Base-by-base conservation (phyloP, 2,329 filamentous ascomycete species). In the Epichloe sylvatica region DNA sequence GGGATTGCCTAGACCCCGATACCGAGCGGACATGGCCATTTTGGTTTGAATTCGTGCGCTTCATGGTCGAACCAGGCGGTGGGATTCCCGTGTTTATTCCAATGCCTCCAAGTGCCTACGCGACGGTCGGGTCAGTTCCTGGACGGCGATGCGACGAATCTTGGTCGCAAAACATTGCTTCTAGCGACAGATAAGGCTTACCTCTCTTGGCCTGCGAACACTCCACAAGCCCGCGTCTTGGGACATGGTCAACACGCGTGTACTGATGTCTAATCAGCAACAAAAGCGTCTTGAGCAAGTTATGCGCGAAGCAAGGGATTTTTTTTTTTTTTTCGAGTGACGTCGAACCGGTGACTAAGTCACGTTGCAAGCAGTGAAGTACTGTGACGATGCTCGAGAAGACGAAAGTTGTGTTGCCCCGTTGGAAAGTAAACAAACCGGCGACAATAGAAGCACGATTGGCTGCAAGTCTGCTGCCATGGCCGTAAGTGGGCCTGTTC, bases 41-140 rank as follows among this genome's bases (percentile, higher is more conserved):
- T 58, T 81, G 81, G 12, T 37, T 51, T 3, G 88, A 90, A 62
- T 82, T 92, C 33, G 86, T 85, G 65, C 92, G 86, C 73, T 98
- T 98, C 77, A 98, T 84, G 39, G 89, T 87, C 39, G 91, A 97
- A 30, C 86, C 78, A 8, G 92, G 91, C 69, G 94, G 88, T 19
- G 92, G 92, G 54, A 98, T 86, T 21, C 81, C 80, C 19, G 86
- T 85, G 66, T 89, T 91, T 65, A 83, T 80, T 64, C 81, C 91
- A 62, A 95, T 81, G 57, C 82, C 83, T 56, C 84, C 90, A 52
- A 97, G 79, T 49, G 92, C 96, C 88, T 94, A 66, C 54, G 9
- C 15, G 19, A 39, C 25, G 34, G 15, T 11, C 12, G 13, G 37
- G 43, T 46, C 33, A 45, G 41, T 15, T 41, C 43, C 33, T 17